phyloP scores from a whole-genome alignment of 1,139 yeast species.

The Kodamaea anthophila region DNA sequence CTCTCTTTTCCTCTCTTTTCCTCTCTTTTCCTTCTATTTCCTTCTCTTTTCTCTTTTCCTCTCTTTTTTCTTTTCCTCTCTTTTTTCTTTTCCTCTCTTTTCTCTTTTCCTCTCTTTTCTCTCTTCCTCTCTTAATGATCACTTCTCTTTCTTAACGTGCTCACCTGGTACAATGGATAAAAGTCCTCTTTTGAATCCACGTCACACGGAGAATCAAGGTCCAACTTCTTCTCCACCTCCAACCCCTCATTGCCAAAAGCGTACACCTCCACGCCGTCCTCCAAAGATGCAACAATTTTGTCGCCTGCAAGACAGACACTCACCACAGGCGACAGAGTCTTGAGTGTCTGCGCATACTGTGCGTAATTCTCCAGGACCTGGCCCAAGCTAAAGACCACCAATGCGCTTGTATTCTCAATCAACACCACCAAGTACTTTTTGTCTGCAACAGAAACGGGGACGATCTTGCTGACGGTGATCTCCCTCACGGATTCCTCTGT shows the following conservation, averaged over 20 bases:
- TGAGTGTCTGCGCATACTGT: constrained; percentile 18
- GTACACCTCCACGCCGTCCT: constrained; percentile 29
- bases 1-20: no score
- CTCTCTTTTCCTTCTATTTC: no score
- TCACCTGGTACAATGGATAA: constrained; percentile 59
- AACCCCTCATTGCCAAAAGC: constrained; percentile 9
- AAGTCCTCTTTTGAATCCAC: constrained; percentile 37
- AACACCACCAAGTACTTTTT: constrained; percentile 37
- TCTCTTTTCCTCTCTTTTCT: no score
- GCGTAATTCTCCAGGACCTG: constrained; percentile 18
- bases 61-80: no score
- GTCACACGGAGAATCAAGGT: constrained; percentile 27
- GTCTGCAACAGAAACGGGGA: constrained; percentile 18
- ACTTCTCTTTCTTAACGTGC: constrained; percentile 73
- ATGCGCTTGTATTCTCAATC: constrained; percentile 51
- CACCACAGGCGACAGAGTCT: constrained; percentile 19
- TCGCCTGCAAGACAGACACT: constrained; percentile 19
- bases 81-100: no score
- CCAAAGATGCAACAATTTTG: constrained; percentile 43
- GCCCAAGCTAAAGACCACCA: constrained; percentile 36
- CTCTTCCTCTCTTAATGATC: no score
- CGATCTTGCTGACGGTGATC: constrained; percentile 46
- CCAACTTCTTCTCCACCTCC: constrained; percentile 7
- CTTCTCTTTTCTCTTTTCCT: no score
- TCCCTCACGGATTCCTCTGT: constrained; percentile 49